Percentiles rank a stretch among this genome's conserved stretches.
phyloP scores from a whole-genome alignment of 2,329 filamentous ascomycete genomes.

The Cercospora nicotianae region DNA sequence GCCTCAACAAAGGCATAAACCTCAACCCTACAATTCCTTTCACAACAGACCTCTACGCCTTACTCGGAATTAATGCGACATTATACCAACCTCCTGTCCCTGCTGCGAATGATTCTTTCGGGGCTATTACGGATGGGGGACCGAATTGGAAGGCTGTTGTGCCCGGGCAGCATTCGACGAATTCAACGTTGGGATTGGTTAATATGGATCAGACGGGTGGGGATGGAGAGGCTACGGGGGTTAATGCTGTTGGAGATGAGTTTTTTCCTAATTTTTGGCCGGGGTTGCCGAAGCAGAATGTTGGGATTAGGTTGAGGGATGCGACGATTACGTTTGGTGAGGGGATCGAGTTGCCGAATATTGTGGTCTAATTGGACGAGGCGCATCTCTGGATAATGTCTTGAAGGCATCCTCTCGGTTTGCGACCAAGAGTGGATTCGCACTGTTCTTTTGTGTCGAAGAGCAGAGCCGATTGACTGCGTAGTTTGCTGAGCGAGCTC shows the following conservation, averaged over 20 bases:
- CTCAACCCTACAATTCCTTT: constrained; percentile 20
- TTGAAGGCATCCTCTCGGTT: not conserved
- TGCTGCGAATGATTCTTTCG: constrained; percentile 15
- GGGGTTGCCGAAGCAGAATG: constrained; percentile 10
- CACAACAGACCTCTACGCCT: constrained; percentile 20
- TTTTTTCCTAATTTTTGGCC: constrained; percentile 22
- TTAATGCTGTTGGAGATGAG: constrained; percentile 22
- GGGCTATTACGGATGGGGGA: constrained; percentile 17
- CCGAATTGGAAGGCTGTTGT: constrained; percentile 17
- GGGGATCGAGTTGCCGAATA: constrained; percentile 1
- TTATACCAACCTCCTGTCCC: constrained; percentile 25
- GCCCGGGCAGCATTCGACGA: constrained; percentile 17
- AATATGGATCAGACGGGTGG: constrained; percentile 21
- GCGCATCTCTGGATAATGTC: not conserved
- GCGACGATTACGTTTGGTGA: constrained; percentile 17
- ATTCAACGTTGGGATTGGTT: constrained; percentile 16
- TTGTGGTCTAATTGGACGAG: not conserved
- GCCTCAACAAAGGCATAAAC: not conserved
- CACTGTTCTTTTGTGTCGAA: too few species aligned
- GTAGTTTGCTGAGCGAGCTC: too few species aligned
- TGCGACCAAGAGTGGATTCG: too few species aligned
- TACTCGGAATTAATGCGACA: constrained; percentile 23
- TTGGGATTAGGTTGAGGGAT: constrained; percentile 17
- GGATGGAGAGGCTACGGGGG: constrained; percentile 15
- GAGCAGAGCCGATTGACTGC: not conserved